Percentiles rank a stretch among this genome's conserved stretches.
Conservation (phyloP, 1,139 yeast genomes). For the Hyphopichia buzzinii region DNA sequence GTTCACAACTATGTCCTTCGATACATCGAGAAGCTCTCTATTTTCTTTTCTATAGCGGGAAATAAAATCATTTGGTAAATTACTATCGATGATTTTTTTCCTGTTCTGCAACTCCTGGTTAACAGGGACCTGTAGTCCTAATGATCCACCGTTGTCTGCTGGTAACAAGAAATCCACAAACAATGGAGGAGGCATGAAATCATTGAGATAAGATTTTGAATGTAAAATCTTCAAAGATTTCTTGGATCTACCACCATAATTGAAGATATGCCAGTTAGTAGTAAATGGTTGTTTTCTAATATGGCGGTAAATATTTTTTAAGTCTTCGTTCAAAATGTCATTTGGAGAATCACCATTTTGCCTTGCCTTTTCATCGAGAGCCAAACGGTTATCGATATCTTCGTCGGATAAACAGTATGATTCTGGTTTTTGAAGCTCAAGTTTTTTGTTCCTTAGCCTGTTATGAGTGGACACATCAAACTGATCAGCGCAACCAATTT, state of each 20-base stretch:
- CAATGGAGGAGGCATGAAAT: conserved; percentile 45
- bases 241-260: conserved; percentile 31
- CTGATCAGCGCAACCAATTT: conserved; percentile 17
- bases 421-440: conserved; percentile 17
- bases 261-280: conserved; percentile 41
- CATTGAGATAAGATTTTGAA: conserved; percentile 38
- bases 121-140: conserved; percentile 13
- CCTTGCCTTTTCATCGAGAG: conserved; percentile 2
- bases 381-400: conserved; percentile 14
- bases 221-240: conserved; percentile 26
- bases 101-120: conserved; percentile 15
- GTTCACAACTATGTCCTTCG: conserved; percentile 8
- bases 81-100: conserved; percentile 12
- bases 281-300: conserved; percentile 10
- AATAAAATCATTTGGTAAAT: conserved; percentile 3
- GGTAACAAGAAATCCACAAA: conserved; percentile 34
- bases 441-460: conserved; percentile 13
- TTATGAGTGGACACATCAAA: conserved; percentile 21
- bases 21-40: conserved; percentile 3
- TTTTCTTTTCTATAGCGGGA: conserved; percentile 3
- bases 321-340: conserved; percentile 6
- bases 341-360: neutral
- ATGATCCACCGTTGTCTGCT: conserved; percentile 9
- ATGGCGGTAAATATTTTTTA: conserved; percentile 7
- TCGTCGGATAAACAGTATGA: conserved; percentile 30